Evolutionary conservation across 352 stramenopile species (phyloP).

Genomic region (Elongisporangium anandrum): DNA sequence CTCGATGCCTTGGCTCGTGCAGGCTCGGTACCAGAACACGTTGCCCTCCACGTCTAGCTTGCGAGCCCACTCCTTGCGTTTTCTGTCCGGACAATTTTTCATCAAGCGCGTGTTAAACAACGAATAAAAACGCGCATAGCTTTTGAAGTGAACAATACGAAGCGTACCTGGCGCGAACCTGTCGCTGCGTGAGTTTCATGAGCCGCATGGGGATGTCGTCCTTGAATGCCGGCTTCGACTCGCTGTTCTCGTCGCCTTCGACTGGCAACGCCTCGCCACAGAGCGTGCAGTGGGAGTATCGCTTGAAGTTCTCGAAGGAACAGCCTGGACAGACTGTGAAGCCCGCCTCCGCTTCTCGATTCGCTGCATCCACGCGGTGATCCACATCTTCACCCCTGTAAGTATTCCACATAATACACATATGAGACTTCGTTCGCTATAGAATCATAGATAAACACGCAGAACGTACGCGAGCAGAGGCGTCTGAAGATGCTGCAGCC

Average conservation of each 20-base stretch:
- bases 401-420: background rate
- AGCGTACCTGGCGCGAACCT: constrained; percentile 6
- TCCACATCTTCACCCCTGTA: constrained; percentile 37
- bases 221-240: background rate
- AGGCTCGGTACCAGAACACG: constrained; percentile 48
- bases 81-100: constrained; percentile 32
- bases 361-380: constrained; percentile 62
- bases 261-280: constrained; percentile 51
- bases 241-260: constrained; percentile 13
- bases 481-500: constrained; percentile 39
- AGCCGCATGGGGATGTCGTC: constrained; percentile 1
- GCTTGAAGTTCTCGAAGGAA: constrained; percentile 75
- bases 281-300: constrained; percentile 54
- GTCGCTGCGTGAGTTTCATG: constrained; percentile 10
- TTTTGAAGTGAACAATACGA: constrained; percentile 1
- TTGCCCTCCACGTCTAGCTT: constrained; percentile 55
- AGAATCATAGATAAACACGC: background rate
- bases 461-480: constrained; percentile 38
- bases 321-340: constrained; percentile 42
- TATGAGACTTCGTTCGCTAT: constrained; percentile 1
- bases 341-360: constrained; percentile 50
- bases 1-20: constrained; percentile 9
- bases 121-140: background rate
- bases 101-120: constrained; percentile 7
- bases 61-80: constrained; percentile 64